Percentiles rank a stretch among this genome's conserved stretches.
These are phyloP conservation scores for Wickerhamomyces hampshirensis DNA, from an alignment of 805 yeast species.

Conservation along the genomic window DNA sequence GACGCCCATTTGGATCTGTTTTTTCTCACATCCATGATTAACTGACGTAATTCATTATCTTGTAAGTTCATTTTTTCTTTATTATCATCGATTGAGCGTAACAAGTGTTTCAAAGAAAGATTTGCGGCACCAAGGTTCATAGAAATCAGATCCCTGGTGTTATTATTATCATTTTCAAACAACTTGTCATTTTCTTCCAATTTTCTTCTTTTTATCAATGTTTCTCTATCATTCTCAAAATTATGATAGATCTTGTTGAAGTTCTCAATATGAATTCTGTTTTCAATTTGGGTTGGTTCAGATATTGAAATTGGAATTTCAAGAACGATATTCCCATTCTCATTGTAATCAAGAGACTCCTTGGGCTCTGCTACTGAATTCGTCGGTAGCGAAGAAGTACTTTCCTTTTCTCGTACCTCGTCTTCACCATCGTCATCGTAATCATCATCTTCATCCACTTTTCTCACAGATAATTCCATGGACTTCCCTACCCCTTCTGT, in stretches of 20 bases:
- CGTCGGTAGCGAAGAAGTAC: slow-evolving; percentile 8
- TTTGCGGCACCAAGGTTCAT: slow-evolving; percentile 69
- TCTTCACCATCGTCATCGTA: slow-evolving; percentile 27
- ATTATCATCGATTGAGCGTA: slow-evolving; percentile 71
- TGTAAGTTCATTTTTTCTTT: slow-evolving; percentile 71
- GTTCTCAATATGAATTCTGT: slow-evolving; percentile 43
- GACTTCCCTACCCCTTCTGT: no score
- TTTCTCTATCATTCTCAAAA: slow-evolving; percentile 72
- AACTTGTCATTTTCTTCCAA: slow-evolving; percentile 78
- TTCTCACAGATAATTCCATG: no score
- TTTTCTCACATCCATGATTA: slow-evolving; percentile 89
- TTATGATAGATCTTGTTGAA: slow-evolving; percentile 71
- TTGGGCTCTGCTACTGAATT: slow-evolving; percentile 11
- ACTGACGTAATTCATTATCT: slow-evolving; percentile 77
- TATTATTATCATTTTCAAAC: slow-evolving; percentile 29
- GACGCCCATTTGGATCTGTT: slow-evolving; percentile 97
- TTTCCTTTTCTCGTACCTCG: slow-evolving; percentile 24
- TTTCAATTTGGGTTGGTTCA: slow-evolving; percentile 30
- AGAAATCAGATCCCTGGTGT: slow-evolving; percentile 26
- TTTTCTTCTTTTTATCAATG: slow-evolving; percentile 67
- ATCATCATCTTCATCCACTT: slow-evolving; percentile 32
- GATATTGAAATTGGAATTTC: slow-evolving; percentile 31
- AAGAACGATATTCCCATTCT: slow-evolving; percentile 24
- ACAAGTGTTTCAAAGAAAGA: slow-evolving; percentile 71
- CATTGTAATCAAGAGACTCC: slow-evolving; percentile 12